Percentiles rank a stretch among this genome's conserved stretches.
phyloP scores from a whole-genome alignment of 2,329 filamentous ascomycete genomes.

The Xylaria sp. region DNA sequence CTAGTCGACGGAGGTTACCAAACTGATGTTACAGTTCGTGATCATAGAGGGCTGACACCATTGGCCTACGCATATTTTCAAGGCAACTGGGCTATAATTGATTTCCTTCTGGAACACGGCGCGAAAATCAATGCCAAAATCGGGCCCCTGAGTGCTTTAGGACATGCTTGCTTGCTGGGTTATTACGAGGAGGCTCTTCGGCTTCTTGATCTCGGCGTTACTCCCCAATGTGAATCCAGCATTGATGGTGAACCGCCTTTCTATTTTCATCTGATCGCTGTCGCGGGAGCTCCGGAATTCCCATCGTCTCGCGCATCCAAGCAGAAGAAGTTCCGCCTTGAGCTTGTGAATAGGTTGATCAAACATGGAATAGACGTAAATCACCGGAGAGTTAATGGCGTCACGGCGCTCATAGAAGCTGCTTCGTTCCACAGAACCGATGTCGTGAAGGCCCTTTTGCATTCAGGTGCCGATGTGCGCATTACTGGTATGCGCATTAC shows the following conservation, averaged over 20 bases:
- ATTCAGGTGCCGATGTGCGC: conserved; percentile 22
- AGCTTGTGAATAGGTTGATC: conserved; percentile 29
- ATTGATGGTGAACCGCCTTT: background rate
- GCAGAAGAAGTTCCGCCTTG: conserved; percentile 15
- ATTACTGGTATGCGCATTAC: background rate
- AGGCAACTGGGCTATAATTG: conserved; percentile 37
- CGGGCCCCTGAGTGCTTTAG: conserved; percentile 30
- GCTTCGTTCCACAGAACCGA: conserved; percentile 25
- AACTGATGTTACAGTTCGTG: conserved; percentile 34
- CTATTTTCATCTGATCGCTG: conserved; percentile 22
- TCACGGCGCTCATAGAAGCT: conserved; percentile 21
- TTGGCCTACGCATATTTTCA: conserved; percentile 38
- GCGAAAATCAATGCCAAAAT: conserved; percentile 34
- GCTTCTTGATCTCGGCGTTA: conserved; percentile 40
- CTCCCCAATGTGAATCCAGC: conserved; percentile 1
- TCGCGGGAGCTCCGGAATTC: conserved; percentile 20
- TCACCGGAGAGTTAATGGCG: background rate
- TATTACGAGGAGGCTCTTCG: conserved; percentile 40
- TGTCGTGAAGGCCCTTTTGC: conserved; percentile 23
- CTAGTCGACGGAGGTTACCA: conserved; percentile 38
- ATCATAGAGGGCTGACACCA: conserved; percentile 33
- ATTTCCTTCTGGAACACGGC: conserved; percentile 38
- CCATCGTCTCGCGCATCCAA: conserved; percentile 20
- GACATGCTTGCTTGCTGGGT: conserved; percentile 36
- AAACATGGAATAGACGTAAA: conserved; percentile 26